phyloP scores from a whole-genome alignment of 768 basidiomycete species.

The Panellus pusillus region DNA sequence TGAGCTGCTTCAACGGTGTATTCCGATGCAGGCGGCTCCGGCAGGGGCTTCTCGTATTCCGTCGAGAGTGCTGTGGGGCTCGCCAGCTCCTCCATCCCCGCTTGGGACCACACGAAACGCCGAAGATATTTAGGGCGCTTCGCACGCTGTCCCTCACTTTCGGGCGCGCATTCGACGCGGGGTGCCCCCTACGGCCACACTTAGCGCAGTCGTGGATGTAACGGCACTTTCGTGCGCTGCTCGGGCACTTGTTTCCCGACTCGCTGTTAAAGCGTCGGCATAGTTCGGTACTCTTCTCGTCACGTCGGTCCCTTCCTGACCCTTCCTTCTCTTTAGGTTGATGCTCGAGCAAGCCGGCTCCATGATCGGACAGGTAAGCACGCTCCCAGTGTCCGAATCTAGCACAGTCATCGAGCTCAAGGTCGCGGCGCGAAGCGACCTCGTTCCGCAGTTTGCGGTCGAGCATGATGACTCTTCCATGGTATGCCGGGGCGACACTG shows the following conservation, averaged over 20 bases:
- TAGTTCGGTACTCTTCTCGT: background rate
- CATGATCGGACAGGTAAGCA: constrained; percentile 8
- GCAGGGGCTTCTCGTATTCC: background rate
- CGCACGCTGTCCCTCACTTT: background rate
- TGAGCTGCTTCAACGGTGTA: constrained; percentile 9
- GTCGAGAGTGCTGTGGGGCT: background rate
- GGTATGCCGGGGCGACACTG: constrained; percentile 17
- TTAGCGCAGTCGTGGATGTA: constrained; percentile 24
- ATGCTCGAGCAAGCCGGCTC: background rate
- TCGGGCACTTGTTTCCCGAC: background rate
- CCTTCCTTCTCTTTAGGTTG: background rate
- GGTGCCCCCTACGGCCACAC: constrained; percentile 12
- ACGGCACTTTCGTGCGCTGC: background rate
- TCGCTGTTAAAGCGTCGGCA: constrained; percentile 21
- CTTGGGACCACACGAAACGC: background rate
- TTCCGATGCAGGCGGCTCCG: constrained; percentile 8
- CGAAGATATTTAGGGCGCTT: background rate
- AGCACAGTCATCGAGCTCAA: constrained; percentile 24
- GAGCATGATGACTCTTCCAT: constrained; percentile 25
- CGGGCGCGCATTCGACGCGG: constrained; percentile 1
- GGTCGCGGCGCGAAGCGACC: constrained; percentile 12
- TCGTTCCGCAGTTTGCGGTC: constrained; percentile 26
- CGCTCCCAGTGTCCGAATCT: constrained; percentile 2
- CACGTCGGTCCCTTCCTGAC: background rate
- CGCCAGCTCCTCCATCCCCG: background rate